Conservation (phyloP, 2,329 filamentous ascomycete genomes). For the Botrytis tulipae region DNA sequence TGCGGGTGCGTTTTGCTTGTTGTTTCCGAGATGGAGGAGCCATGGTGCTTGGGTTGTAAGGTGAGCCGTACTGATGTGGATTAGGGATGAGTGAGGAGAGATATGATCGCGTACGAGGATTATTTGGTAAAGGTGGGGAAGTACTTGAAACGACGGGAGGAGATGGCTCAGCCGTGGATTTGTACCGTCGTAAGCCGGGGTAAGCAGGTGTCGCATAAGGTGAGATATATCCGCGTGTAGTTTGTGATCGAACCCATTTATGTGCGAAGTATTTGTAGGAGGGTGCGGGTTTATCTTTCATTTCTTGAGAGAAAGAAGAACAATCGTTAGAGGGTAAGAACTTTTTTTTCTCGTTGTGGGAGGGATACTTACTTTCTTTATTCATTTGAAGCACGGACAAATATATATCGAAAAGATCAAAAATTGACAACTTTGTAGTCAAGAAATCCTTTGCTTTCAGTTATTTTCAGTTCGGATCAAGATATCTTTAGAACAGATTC, state of each 20-base stretch:
- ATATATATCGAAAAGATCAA: background rate
- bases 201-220: background rate
- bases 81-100: background rate
- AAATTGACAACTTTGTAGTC: background rate
- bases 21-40: background rate
- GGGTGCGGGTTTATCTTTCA: background rate
- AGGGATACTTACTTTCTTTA: background rate
- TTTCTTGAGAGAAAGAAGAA: background rate
- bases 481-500: background rate
- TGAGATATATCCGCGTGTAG: background rate
- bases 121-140: background rate
- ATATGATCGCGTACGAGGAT: background rate
- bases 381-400: background rate
- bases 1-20: background rate
- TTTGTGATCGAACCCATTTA: constrained; percentile 2
- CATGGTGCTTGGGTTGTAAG: no score
- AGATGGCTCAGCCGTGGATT: background rate
- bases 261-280: background rate
- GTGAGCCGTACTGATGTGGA: no score
- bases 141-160: background rate
- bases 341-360: background rate
- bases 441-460: background rate
- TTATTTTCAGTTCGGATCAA: background rate
- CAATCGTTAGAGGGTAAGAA: no score
- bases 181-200: background rate